A percentile compares a stretch with the other conserved stretches of the same genome.
Conservation (phyloP, 345 rosid genomes). For the Stellera chamaejasme region DNA sequence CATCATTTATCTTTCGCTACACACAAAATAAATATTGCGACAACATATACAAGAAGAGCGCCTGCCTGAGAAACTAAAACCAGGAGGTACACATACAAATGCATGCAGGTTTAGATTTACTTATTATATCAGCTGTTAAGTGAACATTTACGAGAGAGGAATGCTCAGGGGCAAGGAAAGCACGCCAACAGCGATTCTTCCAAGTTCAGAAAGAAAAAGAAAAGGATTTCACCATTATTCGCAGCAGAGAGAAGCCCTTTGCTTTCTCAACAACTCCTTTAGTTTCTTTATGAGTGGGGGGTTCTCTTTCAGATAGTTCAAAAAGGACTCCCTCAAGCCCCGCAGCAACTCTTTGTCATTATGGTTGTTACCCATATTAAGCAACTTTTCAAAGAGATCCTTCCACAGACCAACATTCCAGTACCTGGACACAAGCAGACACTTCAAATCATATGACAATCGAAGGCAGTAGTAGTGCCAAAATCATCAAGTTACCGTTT, state of each 20-base stretch:
- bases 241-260: conserved; percentile 60
- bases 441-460: background rate
- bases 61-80: too few relatives aligned
- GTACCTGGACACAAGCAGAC: conserved; percentile 36
- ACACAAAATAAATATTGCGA: too few relatives aligned
- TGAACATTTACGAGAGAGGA: too few relatives aligned
- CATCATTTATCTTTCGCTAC: too few relatives aligned
- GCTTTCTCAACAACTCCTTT: conserved; percentile 63
- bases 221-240: conserved; percentile 13
- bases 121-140: too few relatives aligned
- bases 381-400: conserved; percentile 56
- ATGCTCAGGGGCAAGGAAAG: too few relatives aligned
- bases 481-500: conserved; percentile 41
- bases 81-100: too few relatives aligned
- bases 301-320: conserved; percentile 45
- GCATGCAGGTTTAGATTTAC: too few relatives aligned
- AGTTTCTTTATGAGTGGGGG: conserved; percentile 57
- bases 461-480: background rate
- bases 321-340: conserved; percentile 52
- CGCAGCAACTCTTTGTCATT: conserved; percentile 38
- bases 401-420: conserved; percentile 82
- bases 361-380: conserved; percentile 33
- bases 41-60: too few relatives aligned
- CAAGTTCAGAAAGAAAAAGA: background rate
- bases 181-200: background rate